Percentiles rank a stretch among this genome's conserved stretches.
These are phyloP conservation scores for Lagenidium giganteum DNA, from an alignment of 352 stramenopile genomes.

Conservation along the genomic window DNA sequence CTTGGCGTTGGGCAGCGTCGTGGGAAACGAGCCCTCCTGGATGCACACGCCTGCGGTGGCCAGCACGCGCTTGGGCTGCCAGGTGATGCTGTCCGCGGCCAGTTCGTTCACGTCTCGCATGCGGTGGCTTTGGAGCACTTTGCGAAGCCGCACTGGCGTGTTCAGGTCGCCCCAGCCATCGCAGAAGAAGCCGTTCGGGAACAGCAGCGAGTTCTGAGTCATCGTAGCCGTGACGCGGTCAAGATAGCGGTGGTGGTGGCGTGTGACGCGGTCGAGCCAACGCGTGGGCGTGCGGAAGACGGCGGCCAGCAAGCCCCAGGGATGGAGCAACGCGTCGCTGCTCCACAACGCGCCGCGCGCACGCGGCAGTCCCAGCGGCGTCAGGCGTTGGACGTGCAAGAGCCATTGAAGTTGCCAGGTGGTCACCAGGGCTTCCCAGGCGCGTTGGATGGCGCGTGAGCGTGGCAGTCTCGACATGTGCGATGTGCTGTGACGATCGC, in stretches of 20 bases:
- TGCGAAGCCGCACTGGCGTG: conserved; percentile 32
- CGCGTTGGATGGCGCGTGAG: too few species aligned
- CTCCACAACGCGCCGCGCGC: too few species aligned
- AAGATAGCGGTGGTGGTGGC: conserved; percentile 46
- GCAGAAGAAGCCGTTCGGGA: conserved; percentile 60
- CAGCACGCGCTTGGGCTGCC: conserved; percentile 18
- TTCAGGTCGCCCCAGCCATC: conserved; percentile 63
- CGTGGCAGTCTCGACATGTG: too few species aligned
- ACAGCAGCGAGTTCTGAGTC: conserved; percentile 55
- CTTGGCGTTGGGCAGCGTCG: conserved; percentile 37
- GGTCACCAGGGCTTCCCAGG: too few species aligned
- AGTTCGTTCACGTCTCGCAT: conserved; percentile 39
- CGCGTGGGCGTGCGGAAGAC: conserved; percentile 42
- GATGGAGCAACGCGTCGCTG: conserved; percentile 31
- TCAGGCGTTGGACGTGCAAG: too few species aligned
- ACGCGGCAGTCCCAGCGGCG: too few species aligned
- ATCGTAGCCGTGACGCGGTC: conserved; percentile 41
- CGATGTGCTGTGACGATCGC: too few species aligned
- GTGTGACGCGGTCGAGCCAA: conserved; percentile 41
- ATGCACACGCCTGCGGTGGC: conserved; percentile 25
- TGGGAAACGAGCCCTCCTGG: conserved; percentile 36
- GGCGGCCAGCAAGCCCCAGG: conserved; percentile 40
- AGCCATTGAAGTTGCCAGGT: too few species aligned
- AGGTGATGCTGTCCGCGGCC: conserved; percentile 13
- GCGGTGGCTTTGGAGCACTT: conserved; percentile 38